Conservation (phyloP, 2,329 filamentous ascomycete species). For the Fusarium multiceps region DNA sequence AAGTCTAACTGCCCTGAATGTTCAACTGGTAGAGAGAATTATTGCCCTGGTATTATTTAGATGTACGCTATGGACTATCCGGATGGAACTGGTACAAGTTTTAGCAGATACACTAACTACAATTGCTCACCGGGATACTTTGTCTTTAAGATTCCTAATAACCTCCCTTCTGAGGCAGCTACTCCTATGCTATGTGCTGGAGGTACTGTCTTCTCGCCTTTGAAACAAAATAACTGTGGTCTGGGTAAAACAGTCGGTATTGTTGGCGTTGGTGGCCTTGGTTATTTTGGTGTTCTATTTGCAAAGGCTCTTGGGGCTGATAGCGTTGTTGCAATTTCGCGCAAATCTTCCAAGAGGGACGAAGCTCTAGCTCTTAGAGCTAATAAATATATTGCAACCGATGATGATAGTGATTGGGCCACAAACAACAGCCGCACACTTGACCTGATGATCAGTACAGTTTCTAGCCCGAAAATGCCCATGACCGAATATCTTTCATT, state of each 20-base stretch:
- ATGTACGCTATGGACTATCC: conserved; percentile 66
- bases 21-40: conserved; percentile 54
- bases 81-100: conserved; percentile 54
- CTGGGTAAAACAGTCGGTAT: conserved; percentile 75
- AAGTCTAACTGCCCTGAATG: conserved; percentile 56
- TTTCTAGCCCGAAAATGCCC: conserved; percentile 67
- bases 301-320: conserved; percentile 74
- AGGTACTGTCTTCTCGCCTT: conserved; percentile 73
- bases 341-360: conserved; percentile 61
- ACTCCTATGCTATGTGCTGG: conserved; percentile 79
- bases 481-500: conserved; percentile 69
- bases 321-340: conserved; percentile 68
- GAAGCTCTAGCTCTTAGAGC: conserved; percentile 68
- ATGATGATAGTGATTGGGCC: conserved; percentile 64
- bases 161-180: conserved; percentile 52
- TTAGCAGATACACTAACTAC: conserved; percentile 61
- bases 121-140: conserved; percentile 56
- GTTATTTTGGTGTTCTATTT: conserved; percentile 74
- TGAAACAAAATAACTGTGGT: conserved; percentile 67
- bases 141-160: conserved; percentile 58
- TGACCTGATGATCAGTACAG: conserved; percentile 69
- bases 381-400: conserved; percentile 57
- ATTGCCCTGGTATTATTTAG: conserved; percentile 54
- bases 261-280: conserved; percentile 73
- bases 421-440: conserved; percentile 61